Percentiles rank a stretch among this genome's conserved stretches.
phyloP scores from a whole-genome alignment of 345 rosid genomes.

The Carallia brachiata region DNA sequence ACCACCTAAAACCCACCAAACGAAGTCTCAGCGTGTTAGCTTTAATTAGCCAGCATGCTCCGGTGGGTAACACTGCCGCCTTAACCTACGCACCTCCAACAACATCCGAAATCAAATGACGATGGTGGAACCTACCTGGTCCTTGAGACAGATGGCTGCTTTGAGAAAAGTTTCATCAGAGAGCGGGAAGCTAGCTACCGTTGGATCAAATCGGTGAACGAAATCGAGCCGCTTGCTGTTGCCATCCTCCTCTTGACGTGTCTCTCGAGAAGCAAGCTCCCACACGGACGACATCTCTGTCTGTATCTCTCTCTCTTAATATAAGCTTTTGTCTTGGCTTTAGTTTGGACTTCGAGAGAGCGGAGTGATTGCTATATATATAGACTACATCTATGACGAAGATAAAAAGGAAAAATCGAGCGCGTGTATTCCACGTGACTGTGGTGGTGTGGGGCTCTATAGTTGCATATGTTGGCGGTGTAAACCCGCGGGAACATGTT shows the following conservation, averaged over 20 bases:
- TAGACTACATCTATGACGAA: no score
- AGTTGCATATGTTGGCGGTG: background rate
- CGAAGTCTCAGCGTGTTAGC: background rate
- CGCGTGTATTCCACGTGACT: no score
- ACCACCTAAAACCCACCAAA: constrained; percentile 44
- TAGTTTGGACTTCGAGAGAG: background rate
- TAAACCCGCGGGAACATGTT: background rate
- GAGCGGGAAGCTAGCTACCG: constrained; percentile 33
- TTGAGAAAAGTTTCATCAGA: constrained; percentile 43
- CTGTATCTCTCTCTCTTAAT: no score
- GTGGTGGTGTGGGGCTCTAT: no score
- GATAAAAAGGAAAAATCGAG: no score
- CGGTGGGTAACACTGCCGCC: background rate
- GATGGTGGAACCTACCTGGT: constrained; percentile 41
- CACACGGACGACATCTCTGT: constrained; percentile 38
- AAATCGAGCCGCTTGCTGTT: constrained; percentile 33
- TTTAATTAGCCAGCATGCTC: background rate
- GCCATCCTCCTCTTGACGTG: constrained; percentile 30
- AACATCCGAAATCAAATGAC: no score
- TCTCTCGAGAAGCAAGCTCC: constrained; percentile 34
- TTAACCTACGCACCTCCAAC: background rate
- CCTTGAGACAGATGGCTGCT: constrained; percentile 71
- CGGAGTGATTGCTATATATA: no score
- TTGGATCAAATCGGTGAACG: constrained; percentile 34
- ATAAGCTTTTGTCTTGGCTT: background rate